A percentile compares a stretch with the other conserved stretches of the same genome.
phyloP scores from a whole-genome alignment of 805 yeast genomes.

The Maudiozyma bulderi region DNA sequence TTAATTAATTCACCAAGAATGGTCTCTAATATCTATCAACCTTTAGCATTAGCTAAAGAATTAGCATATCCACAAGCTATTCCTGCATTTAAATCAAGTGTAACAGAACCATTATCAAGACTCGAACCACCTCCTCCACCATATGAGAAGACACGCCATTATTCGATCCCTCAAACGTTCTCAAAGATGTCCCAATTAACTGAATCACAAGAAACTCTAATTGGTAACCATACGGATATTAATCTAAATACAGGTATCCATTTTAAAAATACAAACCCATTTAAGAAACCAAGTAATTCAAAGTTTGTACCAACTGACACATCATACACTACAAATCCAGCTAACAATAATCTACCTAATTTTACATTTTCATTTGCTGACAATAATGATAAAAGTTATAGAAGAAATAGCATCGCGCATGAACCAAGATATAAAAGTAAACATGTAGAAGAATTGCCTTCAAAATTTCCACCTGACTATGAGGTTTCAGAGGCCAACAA shows the following conservation, averaged over 20 bases:
- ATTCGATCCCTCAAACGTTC: not conserved
- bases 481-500: too few species aligned
- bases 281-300: not conserved
- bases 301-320: not conserved
- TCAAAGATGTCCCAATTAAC: not conserved
- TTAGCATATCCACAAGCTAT: constrained; percentile 55
- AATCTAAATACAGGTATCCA: not conserved
- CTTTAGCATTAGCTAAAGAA: constrained; percentile 36
- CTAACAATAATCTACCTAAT: not conserved
- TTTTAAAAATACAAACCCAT: not conserved
- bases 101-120: not conserved
- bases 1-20: constrained; percentile 24
- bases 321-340: not conserved
- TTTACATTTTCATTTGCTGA: not conserved
- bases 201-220: not conserved
- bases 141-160: not conserved
- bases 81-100: constrained; percentile 39
- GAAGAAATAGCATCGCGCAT: not conserved
- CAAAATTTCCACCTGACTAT: not conserved
- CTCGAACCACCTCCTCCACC: constrained; percentile 1
- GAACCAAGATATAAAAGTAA: not conserved
- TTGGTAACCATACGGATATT: not conserved
- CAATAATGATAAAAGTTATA: not conserved
- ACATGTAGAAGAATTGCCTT: not conserved
- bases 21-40: constrained; percentile 47